Base-by-base conservation (phyloP, 805 yeast species). In the Candida pini region DNA sequence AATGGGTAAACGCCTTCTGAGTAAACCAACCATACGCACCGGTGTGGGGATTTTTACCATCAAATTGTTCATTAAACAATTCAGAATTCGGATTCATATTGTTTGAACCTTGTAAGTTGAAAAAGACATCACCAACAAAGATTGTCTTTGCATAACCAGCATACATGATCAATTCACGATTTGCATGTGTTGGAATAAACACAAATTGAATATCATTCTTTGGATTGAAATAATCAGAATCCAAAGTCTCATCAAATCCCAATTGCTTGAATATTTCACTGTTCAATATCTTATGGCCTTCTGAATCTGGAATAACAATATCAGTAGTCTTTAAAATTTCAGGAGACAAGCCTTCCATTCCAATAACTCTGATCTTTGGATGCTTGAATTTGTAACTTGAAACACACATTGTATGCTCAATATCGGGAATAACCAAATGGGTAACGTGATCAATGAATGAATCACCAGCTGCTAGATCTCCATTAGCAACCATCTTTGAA, bases 371-470 rank as follows among this genome's bases (percentile, higher is more conserved):
- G 31, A 74, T 54, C 2, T 62, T 48, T 3, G 85, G 83, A 50
- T 60, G 68, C 35, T 58, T 54, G 14, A 63, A 60, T 49, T 72
- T 69, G 57, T 78, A 71, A 10, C 71, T 68, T 18, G 55, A 49
- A 9, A 78, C 73, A 3, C 81, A 83, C 73, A 80, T 58, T 1
- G 82, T 76, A 49, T 81, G 88, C 43, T 76, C 82, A 21, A 43
- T 48, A 48, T 81, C 84, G 2, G 87, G 86, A 30, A 81, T 64
- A 27, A 81, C 64, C 24, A 77, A 60, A 41, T 75, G 70, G 2
- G 69, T 53, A 26, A 77, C 63, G 19, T 66, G 64, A 20, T 53
- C 46, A 9, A 58, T 38, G 30, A 56, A 55, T 1, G 62, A 54
- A 14, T 58, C 58, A 5, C 61, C 62, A 2, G 62, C 51, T 9